phyloP scores from a whole-genome alignment of 73 alveolate genomes.

The Paramecium sonneborni region DNA sequence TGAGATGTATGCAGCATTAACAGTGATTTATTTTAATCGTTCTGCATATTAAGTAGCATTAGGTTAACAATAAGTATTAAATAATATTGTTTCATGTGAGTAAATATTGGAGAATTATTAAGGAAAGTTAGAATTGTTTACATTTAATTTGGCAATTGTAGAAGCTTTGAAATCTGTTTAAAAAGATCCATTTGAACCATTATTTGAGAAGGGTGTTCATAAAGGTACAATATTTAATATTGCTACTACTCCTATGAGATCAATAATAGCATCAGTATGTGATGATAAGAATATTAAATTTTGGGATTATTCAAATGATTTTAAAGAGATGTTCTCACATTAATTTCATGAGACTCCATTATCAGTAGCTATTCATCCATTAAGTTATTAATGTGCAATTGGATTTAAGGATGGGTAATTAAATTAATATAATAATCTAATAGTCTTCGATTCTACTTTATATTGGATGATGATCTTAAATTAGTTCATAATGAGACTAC shows the following conservation, averaged over 20 bases:
- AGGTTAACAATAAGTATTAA: background rate
- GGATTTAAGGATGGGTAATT: conserved; percentile 64
- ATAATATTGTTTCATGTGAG: conserved; percentile 21
- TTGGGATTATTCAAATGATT: conserved; percentile 56
- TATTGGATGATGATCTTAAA: conserved; percentile 54
- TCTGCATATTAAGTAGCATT: background rate
- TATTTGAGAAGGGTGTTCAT: conserved; percentile 66
- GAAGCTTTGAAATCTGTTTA: conserved; percentile 56
- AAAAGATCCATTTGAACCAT: conserved; percentile 64
- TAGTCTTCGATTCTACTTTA: conserved; percentile 34
- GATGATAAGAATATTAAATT: conserved; percentile 59
- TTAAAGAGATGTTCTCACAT: conserved; percentile 57
- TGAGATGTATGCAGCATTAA: conserved; percentile 65
- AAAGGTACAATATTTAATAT: conserved; percentile 55
- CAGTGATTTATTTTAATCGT: conserved; percentile 35
- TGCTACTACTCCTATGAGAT: conserved; percentile 57
- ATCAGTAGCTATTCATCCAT: conserved; percentile 61
- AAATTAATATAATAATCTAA: background rate
- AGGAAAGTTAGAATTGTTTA: conserved; percentile 61
- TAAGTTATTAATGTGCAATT: conserved; percentile 53
- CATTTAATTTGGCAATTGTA: conserved; percentile 56
- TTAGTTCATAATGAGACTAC: conserved; percentile 57
- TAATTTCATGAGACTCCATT: conserved; percentile 60
- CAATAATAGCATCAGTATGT: conserved; percentile 59
- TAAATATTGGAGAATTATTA: conserved; percentile 26